Evolutionary conservation across 306 rosid species (phyloP).

Genomic region (Prinsepia uniflora): DNA sequence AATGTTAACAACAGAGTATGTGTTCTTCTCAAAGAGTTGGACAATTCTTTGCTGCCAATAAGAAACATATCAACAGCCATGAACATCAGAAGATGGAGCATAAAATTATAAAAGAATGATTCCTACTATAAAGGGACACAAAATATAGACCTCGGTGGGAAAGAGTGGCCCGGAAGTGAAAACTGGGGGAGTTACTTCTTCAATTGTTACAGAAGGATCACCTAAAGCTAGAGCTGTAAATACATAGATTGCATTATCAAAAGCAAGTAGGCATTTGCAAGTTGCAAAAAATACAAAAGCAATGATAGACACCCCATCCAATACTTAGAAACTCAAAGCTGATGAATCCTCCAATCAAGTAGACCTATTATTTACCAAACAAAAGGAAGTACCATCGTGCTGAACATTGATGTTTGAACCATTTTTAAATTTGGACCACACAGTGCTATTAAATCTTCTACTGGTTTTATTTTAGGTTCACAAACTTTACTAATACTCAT

Average conservation of each 20-base stretch:
- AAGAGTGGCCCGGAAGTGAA: constrained; percentile 69
- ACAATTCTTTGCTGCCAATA: constrained; percentile 65
- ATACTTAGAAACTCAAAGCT: background rate
- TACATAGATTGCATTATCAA: constrained; percentile 30
- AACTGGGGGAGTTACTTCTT: constrained; percentile 75
- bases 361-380: background rate
- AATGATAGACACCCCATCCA: background rate
- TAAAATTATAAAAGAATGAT: background rate
- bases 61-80: constrained; percentile 19
- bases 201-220: constrained; percentile 73
- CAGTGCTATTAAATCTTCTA: background rate
- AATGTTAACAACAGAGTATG: constrained; percentile 89
- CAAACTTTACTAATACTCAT: too few species aligned
- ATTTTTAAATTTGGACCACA: background rate
- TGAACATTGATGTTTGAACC: background rate
- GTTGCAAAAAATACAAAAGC: background rate
- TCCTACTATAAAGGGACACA: background rate
- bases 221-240: constrained; percentile 83
- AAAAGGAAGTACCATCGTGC: background rate
- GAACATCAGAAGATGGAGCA: background rate
- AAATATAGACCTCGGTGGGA: constrained; percentile 66
- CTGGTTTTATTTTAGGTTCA: too few species aligned
- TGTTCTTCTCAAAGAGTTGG: constrained; percentile 77
- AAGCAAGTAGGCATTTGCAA: constrained; percentile 12
- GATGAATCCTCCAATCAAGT: background rate